A percentile compares a stretch with the other conserved stretches of the same genome.
These are phyloP conservation scores for Calocera cornea DNA, from an alignment of 768 basidiomycete genomes.

Conservation along the genomic window DNA sequence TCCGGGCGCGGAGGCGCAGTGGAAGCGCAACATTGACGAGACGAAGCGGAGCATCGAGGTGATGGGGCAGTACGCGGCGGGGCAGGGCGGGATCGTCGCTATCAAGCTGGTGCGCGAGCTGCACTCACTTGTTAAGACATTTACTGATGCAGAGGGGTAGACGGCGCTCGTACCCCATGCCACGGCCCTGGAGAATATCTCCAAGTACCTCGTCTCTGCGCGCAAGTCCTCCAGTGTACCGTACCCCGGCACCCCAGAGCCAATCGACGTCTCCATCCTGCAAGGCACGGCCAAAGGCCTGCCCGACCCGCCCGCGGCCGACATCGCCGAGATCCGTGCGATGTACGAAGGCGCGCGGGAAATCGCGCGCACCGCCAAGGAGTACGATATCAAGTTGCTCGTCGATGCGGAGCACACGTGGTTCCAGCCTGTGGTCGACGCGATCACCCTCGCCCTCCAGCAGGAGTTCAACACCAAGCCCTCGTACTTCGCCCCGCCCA, in stretches of 20 bases:
- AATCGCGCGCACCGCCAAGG: constrained; percentile 52
- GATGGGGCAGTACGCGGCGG: constrained; percentile 76
- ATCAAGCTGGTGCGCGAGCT: constrained; percentile 53
- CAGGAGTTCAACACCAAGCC: constrained; percentile 52
- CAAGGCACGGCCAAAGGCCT: constrained; percentile 5
- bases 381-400: constrained; percentile 52
- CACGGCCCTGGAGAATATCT: constrained; percentile 46
- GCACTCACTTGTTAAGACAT: neutral
- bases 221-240: constrained; percentile 27
- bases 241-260: constrained; percentile 56
- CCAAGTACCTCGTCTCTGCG: constrained; percentile 34
- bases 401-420: constrained; percentile 70
- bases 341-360: constrained; percentile 46
- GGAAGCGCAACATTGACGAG: constrained; percentile 59
- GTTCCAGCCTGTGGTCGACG: constrained; percentile 68
- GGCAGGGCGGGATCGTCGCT: constrained; percentile 43
- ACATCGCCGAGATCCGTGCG: constrained; percentile 45
- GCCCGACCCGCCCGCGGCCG: constrained; percentile 34
- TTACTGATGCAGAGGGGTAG: constrained; percentile 25
- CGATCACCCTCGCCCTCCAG: constrained; percentile 59
- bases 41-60: constrained; percentile 64
- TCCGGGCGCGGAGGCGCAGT: constrained; percentile 24
- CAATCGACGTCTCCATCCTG: constrained; percentile 38
- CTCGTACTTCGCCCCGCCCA: constrained; percentile 21
- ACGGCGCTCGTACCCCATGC: constrained; percentile 57